phyloP scores from a whole-genome alignment of 352 stramenopile species.

The Pythium periplocum region DNA sequence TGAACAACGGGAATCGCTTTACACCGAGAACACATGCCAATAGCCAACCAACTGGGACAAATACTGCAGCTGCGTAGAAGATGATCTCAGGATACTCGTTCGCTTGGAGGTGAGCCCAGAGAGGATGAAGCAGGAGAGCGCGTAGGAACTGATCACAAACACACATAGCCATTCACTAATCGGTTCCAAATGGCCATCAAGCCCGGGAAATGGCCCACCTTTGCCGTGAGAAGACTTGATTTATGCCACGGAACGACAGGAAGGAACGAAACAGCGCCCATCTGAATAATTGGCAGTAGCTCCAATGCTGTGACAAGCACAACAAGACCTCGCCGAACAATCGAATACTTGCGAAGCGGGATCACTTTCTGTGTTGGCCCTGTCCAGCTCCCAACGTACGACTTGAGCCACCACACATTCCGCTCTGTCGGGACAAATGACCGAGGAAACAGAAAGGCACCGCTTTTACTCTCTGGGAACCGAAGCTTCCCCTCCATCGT shows the following conservation, averaged over 20 bases:
- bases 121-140: conserved; percentile 34
- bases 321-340: conserved; percentile 29
- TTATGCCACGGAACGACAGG: conserved; percentile 46
- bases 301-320: conserved; percentile 29
- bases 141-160: conserved; percentile 21
- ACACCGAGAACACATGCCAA: conserved; percentile 26
- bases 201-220: conserved; percentile 9
- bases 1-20: conserved; percentile 61
- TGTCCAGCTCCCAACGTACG: conserved; percentile 32
- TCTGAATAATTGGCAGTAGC: conserved; percentile 40
- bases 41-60: conserved; percentile 30
- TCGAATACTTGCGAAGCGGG: conserved; percentile 11
- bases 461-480: conserved; percentile 23
- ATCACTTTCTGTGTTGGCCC: conserved; percentile 26
- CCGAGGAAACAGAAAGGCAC: conserved; percentile 50
- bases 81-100: conserved; percentile 22
- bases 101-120: conserved; percentile 40
- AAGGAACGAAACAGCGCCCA: conserved; percentile 40
- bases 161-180: not conserved
- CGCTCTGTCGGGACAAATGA: conserved; percentile 13
- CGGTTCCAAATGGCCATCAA: too few species aligned
- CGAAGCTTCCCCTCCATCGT: conserved; percentile 24
- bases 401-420: not conserved
- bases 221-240: conserved; percentile 20
- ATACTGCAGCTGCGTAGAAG: conserved; percentile 37